phyloP scores from a whole-genome alignment of 2,329 filamentous ascomycete species.

The Hypocrella siamensis region DNA sequence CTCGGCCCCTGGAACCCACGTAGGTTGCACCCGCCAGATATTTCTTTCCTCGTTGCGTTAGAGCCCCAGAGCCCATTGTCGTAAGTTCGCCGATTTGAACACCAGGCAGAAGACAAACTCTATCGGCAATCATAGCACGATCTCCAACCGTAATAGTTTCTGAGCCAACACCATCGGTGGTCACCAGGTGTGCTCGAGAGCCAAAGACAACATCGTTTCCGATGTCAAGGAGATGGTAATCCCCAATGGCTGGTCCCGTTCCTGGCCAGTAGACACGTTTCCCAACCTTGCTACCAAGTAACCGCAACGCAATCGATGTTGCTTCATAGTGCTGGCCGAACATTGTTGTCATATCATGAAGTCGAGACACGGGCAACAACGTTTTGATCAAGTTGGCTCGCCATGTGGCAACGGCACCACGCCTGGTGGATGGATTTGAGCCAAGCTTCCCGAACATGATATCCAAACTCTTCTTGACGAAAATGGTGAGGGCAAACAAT shows the following conservation, averaged over 20 bases:
- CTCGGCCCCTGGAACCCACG: slow-evolving; percentile 35
- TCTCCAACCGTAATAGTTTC: slow-evolving; percentile 29
- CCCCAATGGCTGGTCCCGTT: slow-evolving; percentile 33
- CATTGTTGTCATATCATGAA: slow-evolving; percentile 31
- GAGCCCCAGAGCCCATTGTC: slow-evolving; percentile 36
- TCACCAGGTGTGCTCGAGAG: slow-evolving; percentile 35
- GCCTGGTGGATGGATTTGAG: slow-evolving; percentile 13
- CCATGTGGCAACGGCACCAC: slow-evolving; percentile 24
- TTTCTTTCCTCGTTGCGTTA: slow-evolving; percentile 26
- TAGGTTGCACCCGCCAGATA: slow-evolving; percentile 31
- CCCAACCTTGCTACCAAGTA: slow-evolving; percentile 35
- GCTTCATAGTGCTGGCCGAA: slow-evolving; percentile 40
- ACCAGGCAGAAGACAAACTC: slow-evolving; percentile 35
- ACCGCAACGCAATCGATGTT: slow-evolving; percentile 32
- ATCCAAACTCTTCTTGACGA: slow-evolving; percentile 25
- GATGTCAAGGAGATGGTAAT: slow-evolving; percentile 38
- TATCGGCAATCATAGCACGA: slow-evolving; percentile 40
- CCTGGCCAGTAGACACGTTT: slow-evolving; percentile 41
- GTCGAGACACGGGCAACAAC: slow-evolving; percentile 24
- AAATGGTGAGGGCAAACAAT: slow-evolving; percentile 24
- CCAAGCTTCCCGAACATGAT: slow-evolving; percentile 19
- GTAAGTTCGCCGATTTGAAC: slow-evolving; percentile 29
- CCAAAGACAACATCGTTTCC: slow-evolving; percentile 46
- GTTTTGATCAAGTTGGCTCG: slow-evolving; percentile 25
- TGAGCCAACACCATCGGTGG: slow-evolving; percentile 33